A percentile compares a stretch with the other conserved stretches of the same genome.
Conservation (phyloP, 495 filamentous ascomycete species). For the Penicillium atrosanguineum region DNA sequence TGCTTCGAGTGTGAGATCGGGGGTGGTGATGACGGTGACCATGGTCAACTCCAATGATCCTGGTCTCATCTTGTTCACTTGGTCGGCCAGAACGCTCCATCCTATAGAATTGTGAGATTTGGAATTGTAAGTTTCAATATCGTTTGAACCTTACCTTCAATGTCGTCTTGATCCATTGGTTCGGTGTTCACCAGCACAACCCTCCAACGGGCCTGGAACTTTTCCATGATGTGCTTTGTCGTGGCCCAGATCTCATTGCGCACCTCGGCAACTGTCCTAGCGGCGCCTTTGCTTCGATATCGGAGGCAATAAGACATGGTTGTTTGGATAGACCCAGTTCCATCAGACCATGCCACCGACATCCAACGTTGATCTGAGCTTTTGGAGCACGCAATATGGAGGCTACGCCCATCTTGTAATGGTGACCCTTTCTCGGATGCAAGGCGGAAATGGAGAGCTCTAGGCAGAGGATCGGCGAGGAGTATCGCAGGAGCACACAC, state of each 20-base stretch:
- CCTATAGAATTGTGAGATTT: slow-evolving; percentile 23
- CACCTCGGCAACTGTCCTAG: slow-evolving; percentile 59
- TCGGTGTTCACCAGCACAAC: slow-evolving; percentile 74
- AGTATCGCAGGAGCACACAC: slow-evolving; percentile 68
- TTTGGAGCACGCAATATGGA: slow-evolving; percentile 84
- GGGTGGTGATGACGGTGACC: slow-evolving; percentile 62
- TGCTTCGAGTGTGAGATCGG: slow-evolving; percentile 58
- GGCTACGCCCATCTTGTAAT: slow-evolving; percentile 75
- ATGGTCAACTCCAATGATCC: slow-evolving; percentile 55
- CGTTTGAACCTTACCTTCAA: slow-evolving; percentile 48
- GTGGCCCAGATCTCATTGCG: slow-evolving; percentile 81
- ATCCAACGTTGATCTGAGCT: slow-evolving; percentile 85
- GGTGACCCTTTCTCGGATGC: slow-evolving; percentile 54
- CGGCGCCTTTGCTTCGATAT: slow-evolving; percentile 54
- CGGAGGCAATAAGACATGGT: slow-evolving; percentile 77
- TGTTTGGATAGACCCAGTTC: slow-evolving; percentile 70
- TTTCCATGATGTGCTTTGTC: slow-evolving; percentile 72
- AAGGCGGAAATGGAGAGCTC: slow-evolving; percentile 76
- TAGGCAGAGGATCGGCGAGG: slow-evolving; percentile 70
- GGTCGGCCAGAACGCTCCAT: slow-evolving; percentile 45
- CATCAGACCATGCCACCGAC: slow-evolving; percentile 90
- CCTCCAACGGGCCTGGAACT: slow-evolving; percentile 72
- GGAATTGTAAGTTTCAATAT: not conserved
- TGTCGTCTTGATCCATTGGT: slow-evolving; percentile 70
- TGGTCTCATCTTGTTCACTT: slow-evolving; percentile 45